phyloP scores from a whole-genome alignment of 805 yeast species.

The Saccharomycopsis sp. region DNA sequence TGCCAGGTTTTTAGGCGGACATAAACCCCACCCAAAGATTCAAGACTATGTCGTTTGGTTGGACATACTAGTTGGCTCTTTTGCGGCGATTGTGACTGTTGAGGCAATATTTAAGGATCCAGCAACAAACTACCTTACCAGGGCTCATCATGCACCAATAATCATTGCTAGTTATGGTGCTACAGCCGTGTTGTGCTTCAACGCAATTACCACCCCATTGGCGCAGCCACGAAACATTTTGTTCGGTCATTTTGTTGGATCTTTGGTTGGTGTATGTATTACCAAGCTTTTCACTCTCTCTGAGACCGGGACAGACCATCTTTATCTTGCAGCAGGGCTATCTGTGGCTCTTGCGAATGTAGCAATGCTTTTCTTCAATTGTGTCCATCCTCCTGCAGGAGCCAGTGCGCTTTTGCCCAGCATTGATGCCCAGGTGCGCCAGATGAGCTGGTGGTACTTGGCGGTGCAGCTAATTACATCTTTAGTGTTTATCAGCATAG shows the following conservation, averaged over 20 bases:
- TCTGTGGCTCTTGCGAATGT: constrained; percentile 50
- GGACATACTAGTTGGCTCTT: constrained; percentile 40
- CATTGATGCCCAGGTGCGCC: constrained; percentile 37
- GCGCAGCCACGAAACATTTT: constrained; percentile 60
- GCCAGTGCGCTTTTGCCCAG: constrained; percentile 59
- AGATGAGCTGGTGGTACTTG: constrained; percentile 60
- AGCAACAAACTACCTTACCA: constrained; percentile 31
- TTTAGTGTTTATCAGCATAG: constrained; percentile 41
- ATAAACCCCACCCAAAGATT: constrained; percentile 6
- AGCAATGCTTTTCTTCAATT: constrained; percentile 44
- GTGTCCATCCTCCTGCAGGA: constrained; percentile 69
- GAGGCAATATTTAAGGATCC: constrained; percentile 40
- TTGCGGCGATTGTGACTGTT: constrained; percentile 39
- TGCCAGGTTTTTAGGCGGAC: constrained; percentile 34
- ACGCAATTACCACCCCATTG: constrained; percentile 48
- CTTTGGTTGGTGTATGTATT: constrained; percentile 48
- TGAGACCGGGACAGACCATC: constrained; percentile 36
- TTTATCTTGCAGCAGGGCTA: constrained; percentile 54
- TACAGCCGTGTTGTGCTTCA: constrained; percentile 51
- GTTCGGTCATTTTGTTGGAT: constrained; percentile 47
- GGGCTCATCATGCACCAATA: constrained; percentile 35
- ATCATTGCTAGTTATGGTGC: constrained; percentile 59
- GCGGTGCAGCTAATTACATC: constrained; percentile 48
- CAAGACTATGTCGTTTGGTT: constrained; percentile 40
- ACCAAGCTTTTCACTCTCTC: constrained; percentile 46